These are phyloP conservation scores for Flagelloscypha sp. DNA, from an alignment of 768 basidiomycete genomes.

Conservation along the genomic window DNA sequence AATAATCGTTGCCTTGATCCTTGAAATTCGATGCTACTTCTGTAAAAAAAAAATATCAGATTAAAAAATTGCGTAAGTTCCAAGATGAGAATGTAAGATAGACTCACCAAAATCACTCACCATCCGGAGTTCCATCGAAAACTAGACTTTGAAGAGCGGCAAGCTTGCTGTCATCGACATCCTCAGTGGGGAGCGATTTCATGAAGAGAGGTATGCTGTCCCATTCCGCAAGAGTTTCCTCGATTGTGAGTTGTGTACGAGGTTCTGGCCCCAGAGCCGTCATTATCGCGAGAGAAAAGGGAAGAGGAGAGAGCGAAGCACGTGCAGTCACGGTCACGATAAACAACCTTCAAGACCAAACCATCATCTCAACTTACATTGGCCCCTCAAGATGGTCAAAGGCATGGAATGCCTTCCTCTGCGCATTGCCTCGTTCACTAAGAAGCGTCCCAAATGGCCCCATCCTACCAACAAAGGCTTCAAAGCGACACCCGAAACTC, in stretches of 20 bases:
- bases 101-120: conserved; percentile 42
- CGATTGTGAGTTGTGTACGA: too few relatives aligned
- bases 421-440: too few relatives aligned
- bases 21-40: conserved; percentile 92
- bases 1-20: conserved; percentile 93
- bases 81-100: conserved; percentile 5
- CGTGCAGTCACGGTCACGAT: too few relatives aligned
- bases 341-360: too few relatives aligned
- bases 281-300: too few relatives aligned
- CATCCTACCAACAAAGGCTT: conserved; percentile 57
- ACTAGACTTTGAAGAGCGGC: conserved; percentile 80
- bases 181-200: conserved; percentile 72
- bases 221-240: conserved; percentile 33
- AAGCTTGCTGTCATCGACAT: conserved; percentile 51
- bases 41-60: conserved; percentile 19
- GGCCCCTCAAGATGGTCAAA: too few relatives aligned
- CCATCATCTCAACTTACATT: too few relatives aligned
- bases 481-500: conserved; percentile 59
- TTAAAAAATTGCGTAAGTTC: conserved; percentile 1
- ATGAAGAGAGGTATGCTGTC: conserved; percentile 87
- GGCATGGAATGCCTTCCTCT: too few relatives aligned
- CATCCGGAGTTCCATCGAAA: conserved; percentile 89
- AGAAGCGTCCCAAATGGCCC: conserved; percentile 81
- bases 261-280: too few relatives aligned
- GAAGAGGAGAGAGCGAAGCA: too few relatives aligned